A percentile compares a stretch with the other conserved stretches of the same genome.
Evolutionary conservation across 164 flowering plant genomes (phyloP).

Genomic region (Dillenia turbinata): DNA sequence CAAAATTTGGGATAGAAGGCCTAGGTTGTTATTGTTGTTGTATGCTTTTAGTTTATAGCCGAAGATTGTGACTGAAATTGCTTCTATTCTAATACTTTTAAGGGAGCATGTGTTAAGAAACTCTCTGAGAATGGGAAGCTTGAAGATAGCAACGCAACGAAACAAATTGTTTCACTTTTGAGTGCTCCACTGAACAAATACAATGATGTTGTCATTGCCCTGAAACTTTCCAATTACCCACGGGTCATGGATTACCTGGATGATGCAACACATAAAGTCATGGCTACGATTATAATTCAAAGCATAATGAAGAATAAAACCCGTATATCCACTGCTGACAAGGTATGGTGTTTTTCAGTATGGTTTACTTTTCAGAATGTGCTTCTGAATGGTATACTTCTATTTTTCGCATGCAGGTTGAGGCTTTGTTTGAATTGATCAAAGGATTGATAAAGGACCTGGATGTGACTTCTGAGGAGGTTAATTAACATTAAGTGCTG

Average conservation of each 20-base stretch:
- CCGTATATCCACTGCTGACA: conserved; percentile 72
- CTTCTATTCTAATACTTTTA: background rate
- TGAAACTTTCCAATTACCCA: conserved; percentile 91
- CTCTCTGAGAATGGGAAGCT: conserved; percentile 75
- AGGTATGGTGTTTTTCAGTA: conserved; percentile 36
- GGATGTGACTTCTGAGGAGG: conserved; percentile 74
- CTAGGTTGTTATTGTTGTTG: too few species aligned
- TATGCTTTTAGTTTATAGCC: too few species aligned
- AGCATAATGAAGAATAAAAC: conserved; percentile 87
- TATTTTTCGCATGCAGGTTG: conserved; percentile 52
- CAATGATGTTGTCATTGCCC: conserved; percentile 79
- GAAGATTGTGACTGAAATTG: too few species aligned
- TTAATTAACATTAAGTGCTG: conserved; percentile 9
- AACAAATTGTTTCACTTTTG: conserved; percentile 90
- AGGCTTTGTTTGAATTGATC: conserved; percentile 86
- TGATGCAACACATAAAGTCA: conserved; percentile 80
- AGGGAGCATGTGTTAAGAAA: conserved; percentile 92
- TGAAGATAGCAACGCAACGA: conserved; percentile 84
- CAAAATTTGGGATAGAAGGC: too few species aligned
- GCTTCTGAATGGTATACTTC: too few species aligned
- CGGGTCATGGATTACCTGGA: conserved; percentile 93
- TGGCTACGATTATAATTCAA: conserved; percentile 92
- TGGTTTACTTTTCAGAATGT: background rate
- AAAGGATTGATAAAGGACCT: conserved; percentile 87
- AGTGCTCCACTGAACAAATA: conserved; percentile 97